Percentiles rank a stretch among this genome's conserved stretches.
These are phyloP conservation scores for Sporisorium graminicola DNA, from an alignment of 1,284 basidiomycete genomes.

Conservation along the genomic window DNA sequence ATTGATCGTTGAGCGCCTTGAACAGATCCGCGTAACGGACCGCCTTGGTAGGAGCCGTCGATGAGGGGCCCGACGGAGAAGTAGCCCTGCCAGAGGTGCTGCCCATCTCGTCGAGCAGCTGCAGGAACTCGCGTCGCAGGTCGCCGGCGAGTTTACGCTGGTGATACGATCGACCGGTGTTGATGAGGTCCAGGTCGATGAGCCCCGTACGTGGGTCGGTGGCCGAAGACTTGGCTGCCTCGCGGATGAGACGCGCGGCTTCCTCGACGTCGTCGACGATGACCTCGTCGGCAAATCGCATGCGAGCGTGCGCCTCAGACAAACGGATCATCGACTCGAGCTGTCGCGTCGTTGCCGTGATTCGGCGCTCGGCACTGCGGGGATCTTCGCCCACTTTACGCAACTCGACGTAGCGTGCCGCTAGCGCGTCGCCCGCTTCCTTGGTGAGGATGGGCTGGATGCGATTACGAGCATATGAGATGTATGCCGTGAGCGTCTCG, in stretches of 20 bases:
- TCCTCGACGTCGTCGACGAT: conserved; percentile 89
- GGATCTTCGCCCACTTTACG: conserved; percentile 87
- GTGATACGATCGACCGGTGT: conserved; percentile 88
- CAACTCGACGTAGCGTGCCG: conserved; percentile 90
- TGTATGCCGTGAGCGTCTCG: conserved; percentile 90
- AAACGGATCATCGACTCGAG: conserved; percentile 98
- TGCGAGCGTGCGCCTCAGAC: conserved; percentile 93
- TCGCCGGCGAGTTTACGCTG: conserved; percentile 74
- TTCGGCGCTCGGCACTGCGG: conserved; percentile 84
- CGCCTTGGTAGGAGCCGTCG: conserved; percentile 45
- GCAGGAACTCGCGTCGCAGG: conserved; percentile 61
- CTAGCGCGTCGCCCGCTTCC: conserved; percentile 85
- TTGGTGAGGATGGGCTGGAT: conserved; percentile 90
- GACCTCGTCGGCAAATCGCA: conserved; percentile 88
- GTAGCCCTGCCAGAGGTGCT: conserved; percentile 39
- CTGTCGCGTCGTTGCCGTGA: conserved; percentile 97
- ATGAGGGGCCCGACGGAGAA: conserved; percentile 39
- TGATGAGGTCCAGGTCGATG: conserved; percentile 95
- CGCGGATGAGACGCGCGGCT: conserved; percentile 90
- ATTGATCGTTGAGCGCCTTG: conserved; percentile 64
- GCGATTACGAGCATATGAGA: conserved; percentile 90
- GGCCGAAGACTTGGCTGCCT: conserved; percentile 85
- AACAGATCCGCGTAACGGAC: conserved; percentile 63
- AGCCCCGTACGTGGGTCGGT: conserved; percentile 90
- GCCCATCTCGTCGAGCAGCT: conserved; percentile 58